These are phyloP conservation scores for Dendrothele bispora DNA, from an alignment of 768 basidiomycete species.

Conservation along the genomic window DNA sequence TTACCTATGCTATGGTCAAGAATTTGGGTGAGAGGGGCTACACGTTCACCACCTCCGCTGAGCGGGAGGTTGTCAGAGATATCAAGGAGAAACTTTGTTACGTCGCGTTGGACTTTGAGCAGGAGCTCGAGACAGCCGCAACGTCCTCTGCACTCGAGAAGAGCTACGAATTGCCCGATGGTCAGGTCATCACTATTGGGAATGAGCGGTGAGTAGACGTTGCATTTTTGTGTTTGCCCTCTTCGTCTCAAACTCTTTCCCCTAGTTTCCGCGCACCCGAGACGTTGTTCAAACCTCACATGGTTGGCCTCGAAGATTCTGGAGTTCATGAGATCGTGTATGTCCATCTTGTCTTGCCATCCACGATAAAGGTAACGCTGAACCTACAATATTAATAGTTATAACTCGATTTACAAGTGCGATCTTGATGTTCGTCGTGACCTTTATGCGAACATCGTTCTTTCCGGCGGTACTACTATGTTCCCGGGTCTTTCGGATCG, in stretches of 20 bases:
- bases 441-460: slow-evolving; percentile 53
- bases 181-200: slow-evolving; percentile 74
- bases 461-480: slow-evolving; percentile 60
- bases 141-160: slow-evolving; percentile 70
- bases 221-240: not conserved
- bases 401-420: slow-evolving; percentile 63
- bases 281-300: slow-evolving; percentile 69
- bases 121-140: slow-evolving; percentile 71
- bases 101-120: slow-evolving; percentile 76
- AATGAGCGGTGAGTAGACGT: slow-evolving; percentile 47
- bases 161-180: slow-evolving; percentile 71
- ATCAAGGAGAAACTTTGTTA: slow-evolving; percentile 82
- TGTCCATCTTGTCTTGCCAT: not conserved
- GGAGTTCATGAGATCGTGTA: slow-evolving; percentile 54
- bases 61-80: slow-evolving; percentile 72
- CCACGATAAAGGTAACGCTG: too few species aligned
- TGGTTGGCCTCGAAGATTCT: slow-evolving; percentile 64
- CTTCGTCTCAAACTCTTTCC: not conserved
- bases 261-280: slow-evolving; percentile 60
- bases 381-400: too few species aligned
- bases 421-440: slow-evolving; percentile 53
- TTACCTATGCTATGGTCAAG: slow-evolving; percentile 76
- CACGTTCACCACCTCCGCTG: slow-evolving; percentile 70
- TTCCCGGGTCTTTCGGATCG: slow-evolving; percentile 57
- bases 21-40: slow-evolving; percentile 68